Base-by-base conservation (phyloP, 495 filamentous ascomycete species). In the Bacidia rubella region DNA sequence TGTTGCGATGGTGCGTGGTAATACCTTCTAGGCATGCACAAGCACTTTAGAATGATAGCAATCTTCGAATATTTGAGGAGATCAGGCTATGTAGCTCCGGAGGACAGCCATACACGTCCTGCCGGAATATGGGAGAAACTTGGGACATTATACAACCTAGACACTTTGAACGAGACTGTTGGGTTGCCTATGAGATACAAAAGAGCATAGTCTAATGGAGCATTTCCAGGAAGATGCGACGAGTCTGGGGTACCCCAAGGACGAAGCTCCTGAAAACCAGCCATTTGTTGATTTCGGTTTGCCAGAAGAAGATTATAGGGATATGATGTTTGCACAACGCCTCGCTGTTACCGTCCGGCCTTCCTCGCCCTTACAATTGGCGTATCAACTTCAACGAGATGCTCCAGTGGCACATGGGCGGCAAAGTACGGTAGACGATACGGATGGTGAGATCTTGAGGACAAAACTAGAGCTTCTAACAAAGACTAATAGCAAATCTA, bases 1-100 rank as follows among this genome's bases (percentile, higher is more conserved):
- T 17, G 23, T 20, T 11, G n/a, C n/a, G n/a, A n/a, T n/a, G n/a
- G n/a, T n/a, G 29, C 7, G 15, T 35, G 15, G 29, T 35, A 22
- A 53, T 42, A 25, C 11, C 15, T 29, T 12, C 19, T 53, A 95
- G 90, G 90, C 47, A 82, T 98, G 72, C 90, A 98, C 70, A 97
- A 93, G 67, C 90, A 97, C 68, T 97, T 98, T 65, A 86, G 87
- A 21, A 90, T 97, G 72, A 80, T 96, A 52, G 80, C 87, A 2
- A 88, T 98, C 27, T 83, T 86, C 15, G 81, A 92, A 53, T 81
- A 86, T 60, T 75, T 98, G 55, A 82, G 83, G 55, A 87, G 85
- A 59, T 63, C 69, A 15, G 41, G 52, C 41, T 39, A 46, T 26
- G 24, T 24, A 11, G 43, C 49, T 17, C 66, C 74, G 46, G 57